Base-by-base conservation (phyloP, 2,329 filamentous ascomycete genomes). In the Nigrospora oryzae region DNA sequence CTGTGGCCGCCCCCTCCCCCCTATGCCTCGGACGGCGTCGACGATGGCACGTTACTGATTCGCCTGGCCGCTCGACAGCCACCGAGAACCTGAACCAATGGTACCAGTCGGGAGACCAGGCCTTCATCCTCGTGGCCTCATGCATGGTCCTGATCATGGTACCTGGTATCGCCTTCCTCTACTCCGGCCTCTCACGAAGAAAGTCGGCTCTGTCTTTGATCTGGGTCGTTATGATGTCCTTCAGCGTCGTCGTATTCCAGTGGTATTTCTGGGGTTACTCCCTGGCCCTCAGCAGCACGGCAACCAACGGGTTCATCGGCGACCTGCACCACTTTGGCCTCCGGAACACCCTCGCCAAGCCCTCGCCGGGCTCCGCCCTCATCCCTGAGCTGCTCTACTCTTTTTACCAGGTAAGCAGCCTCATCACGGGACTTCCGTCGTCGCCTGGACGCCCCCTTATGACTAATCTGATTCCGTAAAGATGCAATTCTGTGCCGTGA, bases 211-310 rank as follows among this genome's bases (percentile, higher is more conserved):
- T 98, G 37, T 95, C 89, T 52, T 85, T 97, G 74, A 93, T 98
- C 60, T 97, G 90, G 89, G 89, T 91, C 13, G 89, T 86, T 69
- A 94, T 98, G 87, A 91, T 86, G 64, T 93, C 89, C 39, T 86
- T 86, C 62, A 90, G 87, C 40, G 83, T 97, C 61, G 77, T 96
- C 63, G 85, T 87, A 46, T 96, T 98, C 73, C 93, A 98, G 71
- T 98, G 93, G 93, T 97, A 96, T 62, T 96, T 98, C 66, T 97
- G 93, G 91, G 93, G 93, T 34, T 98, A 95, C 67, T 95, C 91
- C 13, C 75, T 98, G 49, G 90, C 91, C 43, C 96, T 97, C 68
- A 93, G 86, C 59, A 74, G 78, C 37, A 81, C 81, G 13, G 86
- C 84, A 5, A 89, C 79, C 54, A 96, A 87, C 68, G 85, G 87